Conservation (phyloP, 345 rosid species). For the Cardiospermum halicacabum region DNA sequence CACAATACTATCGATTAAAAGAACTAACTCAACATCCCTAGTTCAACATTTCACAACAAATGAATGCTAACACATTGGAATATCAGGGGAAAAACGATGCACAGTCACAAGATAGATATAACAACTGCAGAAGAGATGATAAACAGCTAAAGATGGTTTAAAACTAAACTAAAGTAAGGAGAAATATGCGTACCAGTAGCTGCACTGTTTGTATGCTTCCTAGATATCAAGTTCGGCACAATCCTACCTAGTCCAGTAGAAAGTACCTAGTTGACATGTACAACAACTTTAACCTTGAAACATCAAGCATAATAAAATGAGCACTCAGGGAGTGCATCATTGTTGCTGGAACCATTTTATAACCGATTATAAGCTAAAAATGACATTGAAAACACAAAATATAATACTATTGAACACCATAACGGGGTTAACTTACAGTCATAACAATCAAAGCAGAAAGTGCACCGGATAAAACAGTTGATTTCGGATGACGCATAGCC, state of each 20-base stretch:
- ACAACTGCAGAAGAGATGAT: background rate
- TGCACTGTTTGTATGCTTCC: constrained; percentile 98
- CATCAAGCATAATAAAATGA: constrained; percentile 8
- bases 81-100: background rate
- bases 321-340: background rate
- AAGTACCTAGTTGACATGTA: constrained; percentile 56
- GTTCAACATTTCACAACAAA: background rate
- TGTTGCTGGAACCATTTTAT: constrained; percentile 10
- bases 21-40: too few species aligned
- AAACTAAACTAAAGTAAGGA: background rate
- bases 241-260: constrained; percentile 99
- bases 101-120: background rate
- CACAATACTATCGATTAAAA: background rate
- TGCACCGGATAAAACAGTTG: constrained; percentile 90
- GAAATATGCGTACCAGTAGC: constrained; percentile 64
- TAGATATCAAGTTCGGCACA: constrained; percentile 96
- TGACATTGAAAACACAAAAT: background rate
- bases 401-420: background rate
- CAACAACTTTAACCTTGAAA: constrained; percentile 21
- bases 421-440: constrained; percentile 60
- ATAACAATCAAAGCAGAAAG: constrained; percentile 86
- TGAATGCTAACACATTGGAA: background rate
- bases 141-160: background rate
- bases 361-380: background rate
- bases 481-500: constrained; percentile 99